Percentiles rank a stretch among this genome's conserved stretches.
These are phyloP conservation scores for Hibiscus tridactylites DNA, from an alignment of 345 rosid genomes.

Conservation along the genomic window DNA sequence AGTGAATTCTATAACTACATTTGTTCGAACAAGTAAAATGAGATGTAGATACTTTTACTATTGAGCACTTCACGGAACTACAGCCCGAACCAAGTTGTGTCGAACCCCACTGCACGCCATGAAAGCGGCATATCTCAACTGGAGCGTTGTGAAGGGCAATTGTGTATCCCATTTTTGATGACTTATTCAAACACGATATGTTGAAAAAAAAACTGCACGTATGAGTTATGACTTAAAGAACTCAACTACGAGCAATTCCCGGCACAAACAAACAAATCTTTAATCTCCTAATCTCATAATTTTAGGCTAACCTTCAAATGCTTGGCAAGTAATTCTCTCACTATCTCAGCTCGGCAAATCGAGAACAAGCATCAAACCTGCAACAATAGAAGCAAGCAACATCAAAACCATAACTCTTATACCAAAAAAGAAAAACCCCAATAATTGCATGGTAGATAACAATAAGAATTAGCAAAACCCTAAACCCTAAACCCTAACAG, in stretches of 20 bases:
- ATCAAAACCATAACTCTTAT: not conserved
- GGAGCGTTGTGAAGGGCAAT: constrained; percentile 29
- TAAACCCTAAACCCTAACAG: not conserved
- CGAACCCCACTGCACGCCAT: constrained; percentile 14
- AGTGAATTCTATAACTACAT: constrained; percentile 7
- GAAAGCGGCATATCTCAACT: constrained; percentile 25
- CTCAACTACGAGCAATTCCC: not conserved
- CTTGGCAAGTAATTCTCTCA: not conserved
- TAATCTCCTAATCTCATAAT: not conserved
- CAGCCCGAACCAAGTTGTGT: constrained; percentile 18
- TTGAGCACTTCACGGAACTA: constrained; percentile 6
- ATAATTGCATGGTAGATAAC: not conserved
- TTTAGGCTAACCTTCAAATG: not conserved
- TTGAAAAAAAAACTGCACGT: not conserved
- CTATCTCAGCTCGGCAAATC: not conserved
- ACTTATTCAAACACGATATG: not conserved
- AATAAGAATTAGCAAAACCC: constrained; percentile 3
- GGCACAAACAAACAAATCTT: not conserved
- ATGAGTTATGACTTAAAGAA: not conserved
- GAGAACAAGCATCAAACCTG: not conserved
- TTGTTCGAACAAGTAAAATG: constrained; percentile 12
- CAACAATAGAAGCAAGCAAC: not conserved
- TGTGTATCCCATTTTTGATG: constrained; percentile 34
- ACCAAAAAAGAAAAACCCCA: not conserved
- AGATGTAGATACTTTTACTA: constrained; percentile 8